phyloP scores from a whole-genome alignment of 495 filamentous ascomycete species.

The Tuber brumale region DNA sequence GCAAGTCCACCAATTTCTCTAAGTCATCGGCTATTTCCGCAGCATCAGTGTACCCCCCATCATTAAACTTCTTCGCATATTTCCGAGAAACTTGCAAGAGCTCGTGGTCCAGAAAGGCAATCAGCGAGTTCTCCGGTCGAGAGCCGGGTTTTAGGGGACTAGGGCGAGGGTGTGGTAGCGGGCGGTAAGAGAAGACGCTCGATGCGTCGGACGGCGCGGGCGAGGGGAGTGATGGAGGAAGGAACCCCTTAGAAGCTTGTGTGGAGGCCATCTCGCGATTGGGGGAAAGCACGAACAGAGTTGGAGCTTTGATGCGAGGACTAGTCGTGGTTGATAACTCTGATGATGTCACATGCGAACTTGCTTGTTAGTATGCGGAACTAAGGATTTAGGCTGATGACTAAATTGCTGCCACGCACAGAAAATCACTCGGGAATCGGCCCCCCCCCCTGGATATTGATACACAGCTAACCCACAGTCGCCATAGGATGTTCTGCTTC shows the following conservation, averaged over 20 bases:
- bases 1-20: constrained; percentile 36
- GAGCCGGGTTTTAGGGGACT: constrained; percentile 33
- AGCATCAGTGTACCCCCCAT: constrained; percentile 29
- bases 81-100: constrained; percentile 35
- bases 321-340: neutral
- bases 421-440: neutral
- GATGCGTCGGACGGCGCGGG: constrained; percentile 15
- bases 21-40: constrained; percentile 20
- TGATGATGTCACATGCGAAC: neutral
- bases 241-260: neutral
- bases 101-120: constrained; percentile 35
- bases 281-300: neutral
- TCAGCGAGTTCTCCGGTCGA: constrained; percentile 32
- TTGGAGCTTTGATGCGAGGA: neutral
- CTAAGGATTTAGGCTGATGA: neutral
- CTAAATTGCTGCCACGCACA: neutral
- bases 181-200: constrained; percentile 15
- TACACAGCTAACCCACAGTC: neutral
- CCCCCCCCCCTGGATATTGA: neutral
- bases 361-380: neutral
- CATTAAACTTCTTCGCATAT: constrained; percentile 33
- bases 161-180: constrained; percentile 29
- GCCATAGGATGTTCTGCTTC: neutral
- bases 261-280: constrained; percentile 9
- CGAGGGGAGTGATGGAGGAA: constrained; percentile 11